Conservation (phyloP, 2,329 filamentous ascomycete genomes). For the Aspergillus alliaceus region DNA sequence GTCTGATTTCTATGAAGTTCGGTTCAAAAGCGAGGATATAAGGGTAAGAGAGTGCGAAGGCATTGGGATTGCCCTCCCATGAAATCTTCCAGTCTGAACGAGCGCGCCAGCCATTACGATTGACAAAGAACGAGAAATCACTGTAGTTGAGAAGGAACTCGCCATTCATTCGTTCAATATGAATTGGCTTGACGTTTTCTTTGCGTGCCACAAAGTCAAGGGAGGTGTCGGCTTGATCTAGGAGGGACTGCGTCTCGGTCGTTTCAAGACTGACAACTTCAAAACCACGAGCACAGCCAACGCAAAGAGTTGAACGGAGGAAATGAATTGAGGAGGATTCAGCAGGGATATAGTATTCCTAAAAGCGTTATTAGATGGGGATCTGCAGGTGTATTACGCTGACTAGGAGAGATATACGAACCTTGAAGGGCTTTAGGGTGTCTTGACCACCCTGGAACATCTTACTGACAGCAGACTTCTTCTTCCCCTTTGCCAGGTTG, state of each 20-base stretch:
- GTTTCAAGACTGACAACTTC: constrained; percentile 96
- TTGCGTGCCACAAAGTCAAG: constrained; percentile 95
- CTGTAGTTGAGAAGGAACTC: constrained; percentile 98
- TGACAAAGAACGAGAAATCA: constrained; percentile 99
- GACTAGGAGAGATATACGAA: constrained; percentile 26
- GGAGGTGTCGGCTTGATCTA: constrained; percentile 96
- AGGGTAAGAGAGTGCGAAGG: constrained; percentile 91
- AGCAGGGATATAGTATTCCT: constrained; percentile 97
- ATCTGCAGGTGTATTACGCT: background rate
- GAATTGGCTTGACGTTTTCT: constrained; percentile 90
- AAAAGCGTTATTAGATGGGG: constrained; percentile 14
- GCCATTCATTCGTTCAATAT: constrained; percentile 94
- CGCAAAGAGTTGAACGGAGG: constrained; percentile 92
- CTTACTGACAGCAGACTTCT: constrained; percentile 91
- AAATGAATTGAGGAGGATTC: constrained; percentile 99
- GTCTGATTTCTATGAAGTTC: constrained; percentile 94
- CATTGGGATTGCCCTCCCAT: constrained; percentile 91
- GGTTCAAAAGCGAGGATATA: constrained; percentile 97
- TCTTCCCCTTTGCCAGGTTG: constrained; percentile 87
- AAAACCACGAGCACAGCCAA: constrained; percentile 92
- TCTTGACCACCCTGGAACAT: constrained; percentile 95
- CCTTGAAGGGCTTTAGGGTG: constrained; percentile 90
- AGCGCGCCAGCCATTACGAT: constrained; percentile 95
- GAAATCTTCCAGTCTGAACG: constrained; percentile 95
- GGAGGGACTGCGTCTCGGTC: constrained; percentile 93